Evolutionary conservation across 192 early-diverging fungal species (phyloP), one percentile per base, ranked within the genome.

Genomic region (Rhizophagus prolifer): DNA sequence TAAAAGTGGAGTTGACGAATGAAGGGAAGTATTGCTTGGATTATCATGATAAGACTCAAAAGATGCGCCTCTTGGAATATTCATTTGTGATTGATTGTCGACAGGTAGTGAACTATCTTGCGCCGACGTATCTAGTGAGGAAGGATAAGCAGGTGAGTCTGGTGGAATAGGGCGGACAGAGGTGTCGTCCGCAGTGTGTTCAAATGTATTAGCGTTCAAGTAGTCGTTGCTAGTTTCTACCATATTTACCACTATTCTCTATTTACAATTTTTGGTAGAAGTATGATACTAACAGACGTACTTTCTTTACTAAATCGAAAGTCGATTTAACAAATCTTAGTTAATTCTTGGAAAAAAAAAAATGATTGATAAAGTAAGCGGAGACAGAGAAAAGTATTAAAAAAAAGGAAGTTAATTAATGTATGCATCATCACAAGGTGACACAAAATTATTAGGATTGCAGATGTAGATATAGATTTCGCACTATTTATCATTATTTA

Each of bases 131-230:
- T 26, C 46, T 54, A 34, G 44, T 64, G 62, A 78, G 28, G 36
- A 75, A 34, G 72, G 36, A 69, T 44, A 47, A 47, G 77, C 69
- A 54, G 62, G 76, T 76, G 64, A 79, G 23, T 25, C 72, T 41
- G 46, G 50, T 65, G 34, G 26, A 79, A 63, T 38, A 25, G 38
- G 38, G 34, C 44, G 68, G 34, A 47, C 68, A n/a, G 68, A 70
- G 14, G 44, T 38, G 6, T 47, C 68, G 44, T 70, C 68, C 23
- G 68, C 26, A 34, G n/a, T 12, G 41, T 44, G 38, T 47, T 47
- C 34, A 70, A 28, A 1, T 19, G 14, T 14, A 16, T 31, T 31
- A 28, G 26, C 28, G 26, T 21, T 44, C 10, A 44, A 44, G 10
- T 44, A 44, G 41, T 44, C 41, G 41, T 44, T 44, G 41, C 41